Evolutionary conservation across 768 basidiomycete genomes (phyloP).

Genomic region (Lactarius sp.): DNA sequence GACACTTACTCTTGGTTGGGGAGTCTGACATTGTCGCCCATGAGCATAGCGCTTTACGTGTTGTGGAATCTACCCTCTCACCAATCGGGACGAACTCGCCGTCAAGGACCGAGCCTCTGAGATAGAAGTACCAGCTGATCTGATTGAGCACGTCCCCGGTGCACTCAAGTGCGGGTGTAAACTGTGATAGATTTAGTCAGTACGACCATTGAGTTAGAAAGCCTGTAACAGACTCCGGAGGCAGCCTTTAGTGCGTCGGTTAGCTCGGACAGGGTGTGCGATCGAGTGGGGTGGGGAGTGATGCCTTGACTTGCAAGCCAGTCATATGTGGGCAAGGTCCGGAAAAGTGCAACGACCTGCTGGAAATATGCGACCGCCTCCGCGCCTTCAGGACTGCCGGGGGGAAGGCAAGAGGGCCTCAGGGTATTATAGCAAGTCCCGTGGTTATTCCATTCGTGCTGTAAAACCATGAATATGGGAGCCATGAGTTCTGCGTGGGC

Average conservation of each 20-base stretch:
- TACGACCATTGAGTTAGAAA: conserved; percentile 13
- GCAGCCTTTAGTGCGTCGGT: conserved; percentile 50
- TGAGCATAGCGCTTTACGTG: not conserved
- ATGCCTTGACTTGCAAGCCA: conserved; percentile 73
- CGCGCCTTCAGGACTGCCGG: conserved; percentile 52
- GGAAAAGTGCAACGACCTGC: conserved; percentile 53
- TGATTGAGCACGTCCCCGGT: conserved; percentile 34
- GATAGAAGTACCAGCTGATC: conserved; percentile 61
- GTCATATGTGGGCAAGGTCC: conserved; percentile 67
- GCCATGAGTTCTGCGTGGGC: not conserved
- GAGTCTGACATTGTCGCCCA: conserved; percentile 39
- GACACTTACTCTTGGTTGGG: conserved; percentile 46
- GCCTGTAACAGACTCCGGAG: conserved; percentile 40
- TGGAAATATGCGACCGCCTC: conserved; percentile 72
- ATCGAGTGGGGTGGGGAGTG: conserved; percentile 53
- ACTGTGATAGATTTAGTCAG: conserved; percentile 2
- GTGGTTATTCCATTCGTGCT: conserved; percentile 68
- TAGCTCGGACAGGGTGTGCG: conserved; percentile 53
- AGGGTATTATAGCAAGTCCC: conserved; percentile 63
- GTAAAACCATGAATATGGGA: not conserved
- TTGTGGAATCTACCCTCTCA: conserved; percentile 30
- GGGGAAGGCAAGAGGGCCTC: conserved; percentile 51
- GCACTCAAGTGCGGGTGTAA: conserved; percentile 49
- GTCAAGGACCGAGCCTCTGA: conserved; percentile 62
- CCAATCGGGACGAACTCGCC: conserved; percentile 58